Base-by-base conservation (phyloP, 2,329 filamentous ascomycete genomes). In the Aureobasidium zeae region DNA sequence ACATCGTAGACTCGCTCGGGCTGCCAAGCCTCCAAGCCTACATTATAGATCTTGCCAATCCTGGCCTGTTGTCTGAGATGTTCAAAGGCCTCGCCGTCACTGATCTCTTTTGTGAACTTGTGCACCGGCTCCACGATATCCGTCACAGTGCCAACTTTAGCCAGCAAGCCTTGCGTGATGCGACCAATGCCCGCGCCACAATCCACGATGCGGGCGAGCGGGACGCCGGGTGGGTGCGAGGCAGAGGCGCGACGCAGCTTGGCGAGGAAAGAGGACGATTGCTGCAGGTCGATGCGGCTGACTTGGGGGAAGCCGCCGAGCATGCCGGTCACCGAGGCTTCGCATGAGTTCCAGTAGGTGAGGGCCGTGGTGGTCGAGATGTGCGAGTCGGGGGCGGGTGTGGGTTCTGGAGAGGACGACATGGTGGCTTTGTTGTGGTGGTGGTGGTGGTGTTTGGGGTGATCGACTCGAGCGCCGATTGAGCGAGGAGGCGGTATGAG, bases 81-180 rank as follows among this genome's bases (percentile, higher is more conserved):
- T 17, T 59, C 55, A 32, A 58, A 53, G 6, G 45, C 48, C 8
- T 60, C 52, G 3, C 58, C 56, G 0, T 61, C 56, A 5, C 61
- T 59, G 1, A 93, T 64, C 15, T 69, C 66, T 11, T 72, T 70
- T 1, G 86, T 87, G 63, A 95, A 94, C 58, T 87, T 86, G 53
- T 71, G 68, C 15, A 94, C 76, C 0, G 88, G 89, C 67, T 95
- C 88, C 22, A 95, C 77, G 16, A 93, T 71, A 59, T 95, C 88
- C 5, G 94, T 81, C 2, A 71, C 65, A 12, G 76, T 67, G n/a
- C 81, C 79, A 1, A 89, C 66, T 17, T 76, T 69, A 20, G 81
- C 64, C n/a, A 95, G 69, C 3, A 95, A 71, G 0, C 83, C 83
- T 46, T 81, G 72, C 0, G 86, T 94, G 47, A 95, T 75, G 30